Percentiles rank a stretch among this genome's conserved stretches.
Conservation (phyloP, 2,329 filamentous ascomycete species). For the Metarhizium album region DNA sequence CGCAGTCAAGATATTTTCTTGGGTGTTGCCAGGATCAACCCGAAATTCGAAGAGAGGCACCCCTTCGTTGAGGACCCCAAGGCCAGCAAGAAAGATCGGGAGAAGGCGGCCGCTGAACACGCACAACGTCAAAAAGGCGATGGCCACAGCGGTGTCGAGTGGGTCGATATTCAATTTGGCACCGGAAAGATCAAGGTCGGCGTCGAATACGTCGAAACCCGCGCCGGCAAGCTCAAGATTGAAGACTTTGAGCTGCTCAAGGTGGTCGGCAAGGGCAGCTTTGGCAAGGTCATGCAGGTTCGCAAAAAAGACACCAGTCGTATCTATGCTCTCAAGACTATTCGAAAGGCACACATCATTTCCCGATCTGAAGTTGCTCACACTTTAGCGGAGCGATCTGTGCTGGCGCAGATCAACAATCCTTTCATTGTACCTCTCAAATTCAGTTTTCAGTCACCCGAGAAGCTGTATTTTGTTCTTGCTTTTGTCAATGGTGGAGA, state of each 20-base stretch:
- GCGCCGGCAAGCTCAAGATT: conserved; percentile 79
- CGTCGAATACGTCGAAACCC: conserved; percentile 90
- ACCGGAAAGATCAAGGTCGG: conserved; percentile 83
- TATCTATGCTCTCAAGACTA: conserved; percentile 98
- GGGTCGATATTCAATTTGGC: conserved; percentile 84
- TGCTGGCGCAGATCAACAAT: conserved; percentile 98
- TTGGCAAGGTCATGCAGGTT: conserved; percentile 99
- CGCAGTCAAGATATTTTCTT: conserved; percentile 95
- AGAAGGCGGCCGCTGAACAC: conserved; percentile 62
- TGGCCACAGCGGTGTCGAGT: conserved; percentile 69
- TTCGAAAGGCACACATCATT: conserved; percentile 98
- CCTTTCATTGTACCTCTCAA: conserved; percentile 98
- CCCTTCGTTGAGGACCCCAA: conserved; percentile 68
- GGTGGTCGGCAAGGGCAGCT: conserved; percentile 95
- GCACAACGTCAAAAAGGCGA: conserved; percentile 36
- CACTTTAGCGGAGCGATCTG: conserved; percentile 92
- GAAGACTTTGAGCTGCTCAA: conserved; percentile 97
- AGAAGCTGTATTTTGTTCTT: conserved; percentile 94
- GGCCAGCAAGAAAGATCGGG: conserved; percentile 74
- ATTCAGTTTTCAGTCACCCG: conserved; percentile 97
- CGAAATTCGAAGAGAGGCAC: conserved; percentile 76
- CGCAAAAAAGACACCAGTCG: conserved; percentile 95
- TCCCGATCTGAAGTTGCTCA: conserved; percentile 95
- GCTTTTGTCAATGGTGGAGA: conserved; percentile 98
- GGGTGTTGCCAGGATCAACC: conserved; percentile 79